These are phyloP conservation scores for Botrytis galanthina DNA, from an alignment of 2,329 filamentous ascomycete species.

Conservation along the genomic window DNA sequence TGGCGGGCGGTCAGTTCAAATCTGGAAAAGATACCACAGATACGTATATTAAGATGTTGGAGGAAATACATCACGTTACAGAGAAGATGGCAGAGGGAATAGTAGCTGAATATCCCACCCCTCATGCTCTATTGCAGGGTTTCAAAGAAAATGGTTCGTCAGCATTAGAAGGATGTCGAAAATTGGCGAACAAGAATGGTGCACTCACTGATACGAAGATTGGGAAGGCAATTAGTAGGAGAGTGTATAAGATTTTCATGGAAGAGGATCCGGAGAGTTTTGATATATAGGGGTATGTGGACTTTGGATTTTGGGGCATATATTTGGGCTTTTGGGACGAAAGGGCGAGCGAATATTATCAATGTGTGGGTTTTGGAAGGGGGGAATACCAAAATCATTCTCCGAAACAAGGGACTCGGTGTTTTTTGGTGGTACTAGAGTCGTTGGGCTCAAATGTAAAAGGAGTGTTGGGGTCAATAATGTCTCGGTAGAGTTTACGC, in stretches of 20 bases:
- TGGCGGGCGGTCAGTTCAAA: constrained; percentile 74
- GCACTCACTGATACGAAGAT: constrained; percentile 52
- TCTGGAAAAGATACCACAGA: constrained; percentile 64
- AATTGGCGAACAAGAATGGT: constrained; percentile 57
- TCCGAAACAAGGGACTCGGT: not conserved
- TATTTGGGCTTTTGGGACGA: not conserved
- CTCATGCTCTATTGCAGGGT: constrained; percentile 56
- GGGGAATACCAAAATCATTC: not conserved
- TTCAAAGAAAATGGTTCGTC: constrained; percentile 57
- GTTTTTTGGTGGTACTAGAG: not conserved
- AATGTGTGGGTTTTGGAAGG: not conserved
- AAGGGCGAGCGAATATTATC: constrained; percentile 38
- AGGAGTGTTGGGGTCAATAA: not conserved
- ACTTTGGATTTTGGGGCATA: not conserved
- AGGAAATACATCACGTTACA: constrained; percentile 71
- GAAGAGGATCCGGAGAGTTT: constrained; percentile 46
- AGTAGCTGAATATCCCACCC: constrained; percentile 56
- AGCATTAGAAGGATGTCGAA: constrained; percentile 60
- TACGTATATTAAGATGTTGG: constrained; percentile 72
- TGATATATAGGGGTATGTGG: constrained; percentile 24
- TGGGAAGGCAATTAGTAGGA: constrained; percentile 57
- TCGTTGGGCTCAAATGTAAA: not conserved
- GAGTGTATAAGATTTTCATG: constrained; percentile 60
- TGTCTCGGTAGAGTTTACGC: not conserved
- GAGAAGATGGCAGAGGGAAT: constrained; percentile 71